Percentiles rank a stretch among this genome's conserved stretches.
These are phyloP conservation scores for Cercophora scortea DNA, from an alignment of 495 filamentous ascomycete species.

Conservation along the genomic window DNA sequence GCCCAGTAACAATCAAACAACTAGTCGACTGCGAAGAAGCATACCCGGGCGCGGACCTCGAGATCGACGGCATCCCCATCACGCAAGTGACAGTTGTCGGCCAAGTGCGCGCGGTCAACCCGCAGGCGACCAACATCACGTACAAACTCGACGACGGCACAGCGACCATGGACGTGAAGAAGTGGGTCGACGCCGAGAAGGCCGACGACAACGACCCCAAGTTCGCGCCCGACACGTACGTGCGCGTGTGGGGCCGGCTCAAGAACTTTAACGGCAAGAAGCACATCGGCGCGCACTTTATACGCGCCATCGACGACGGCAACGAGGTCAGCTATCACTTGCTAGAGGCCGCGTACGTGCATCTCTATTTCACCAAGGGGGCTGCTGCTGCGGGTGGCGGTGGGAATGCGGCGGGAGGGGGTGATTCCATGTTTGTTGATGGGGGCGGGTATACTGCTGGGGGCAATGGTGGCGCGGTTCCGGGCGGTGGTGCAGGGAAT, in stretches of 20 bases:
- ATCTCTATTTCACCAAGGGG: slow-evolving; percentile 80
- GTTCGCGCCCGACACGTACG: slow-evolving; percentile 60
- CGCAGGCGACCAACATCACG: slow-evolving; percentile 83
- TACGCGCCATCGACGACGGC: slow-evolving; percentile 70
- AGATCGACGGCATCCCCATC: slow-evolving; percentile 64
- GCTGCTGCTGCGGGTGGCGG: slow-evolving; percentile 24
- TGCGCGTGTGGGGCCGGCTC: slow-evolving; percentile 71
- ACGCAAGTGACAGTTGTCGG: slow-evolving; percentile 73
- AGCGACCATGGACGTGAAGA: slow-evolving; percentile 83
- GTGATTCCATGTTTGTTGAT: slow-evolving; percentile 48
- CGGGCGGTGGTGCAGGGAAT: slow-evolving; percentile 6
- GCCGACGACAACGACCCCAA: slow-evolving; percentile 37
- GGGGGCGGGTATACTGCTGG: slow-evolving; percentile 33
- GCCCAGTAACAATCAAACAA: slow-evolving; percentile 93
- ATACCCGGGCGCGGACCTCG: slow-evolving; percentile 62
- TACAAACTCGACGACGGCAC: slow-evolving; percentile 96
- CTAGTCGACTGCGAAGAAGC: slow-evolving; percentile 70
- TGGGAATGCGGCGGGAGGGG: slow-evolving; percentile 23
- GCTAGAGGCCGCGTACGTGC: slow-evolving; percentile 79
- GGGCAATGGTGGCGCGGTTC: slow-evolving; percentile 16
- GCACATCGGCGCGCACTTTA: slow-evolving; percentile 71
- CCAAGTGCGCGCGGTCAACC: slow-evolving; percentile 77
- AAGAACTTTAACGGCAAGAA: slow-evolving; percentile 71
- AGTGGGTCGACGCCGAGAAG: slow-evolving; percentile 68
- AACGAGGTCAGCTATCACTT: slow-evolving; percentile 90